These are phyloP conservation scores for Nemophila menziesii DNA, from an alignment of 257 asterid genomes.

Conservation along the genomic window DNA sequence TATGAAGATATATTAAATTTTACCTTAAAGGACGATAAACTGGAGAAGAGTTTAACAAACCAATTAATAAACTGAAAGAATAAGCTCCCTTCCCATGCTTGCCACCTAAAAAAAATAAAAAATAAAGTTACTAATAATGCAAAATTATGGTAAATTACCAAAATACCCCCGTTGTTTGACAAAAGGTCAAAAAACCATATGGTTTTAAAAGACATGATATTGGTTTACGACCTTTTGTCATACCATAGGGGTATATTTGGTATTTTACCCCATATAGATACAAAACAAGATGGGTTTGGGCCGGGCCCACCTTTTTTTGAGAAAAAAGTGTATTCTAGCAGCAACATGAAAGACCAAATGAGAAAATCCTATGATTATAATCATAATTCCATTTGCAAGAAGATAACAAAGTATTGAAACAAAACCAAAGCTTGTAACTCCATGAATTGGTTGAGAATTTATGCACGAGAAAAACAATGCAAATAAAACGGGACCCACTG, in stretches of 20 bases:
- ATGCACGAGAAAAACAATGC: conserved; percentile 49
- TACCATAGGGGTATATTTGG: too few relatives aligned
- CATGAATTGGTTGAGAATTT: conserved; percentile 45
- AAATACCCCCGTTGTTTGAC: too few relatives aligned
- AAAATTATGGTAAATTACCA: too few relatives aligned
- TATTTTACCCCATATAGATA: too few relatives aligned
- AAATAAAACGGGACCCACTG: conserved; percentile 40
- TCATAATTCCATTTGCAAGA: conserved; percentile 65
- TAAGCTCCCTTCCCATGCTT: conserved; percentile 41
- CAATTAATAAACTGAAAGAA: conserved; percentile 30
- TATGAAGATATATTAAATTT: conserved; percentile 5
- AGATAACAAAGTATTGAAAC: conserved; percentile 65
- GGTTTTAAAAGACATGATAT: too few relatives aligned
- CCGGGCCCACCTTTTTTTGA: conserved; percentile 75
- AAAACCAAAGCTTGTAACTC: conserved; percentile 40
- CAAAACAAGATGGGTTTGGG: too few relatives aligned
- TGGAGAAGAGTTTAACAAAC: conserved; percentile 36
- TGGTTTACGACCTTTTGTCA: too few relatives aligned
- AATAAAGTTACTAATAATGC: too few relatives aligned
- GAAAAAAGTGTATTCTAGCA: conserved; percentile 42
- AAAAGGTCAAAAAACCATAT: too few relatives aligned
- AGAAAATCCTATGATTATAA: conserved; percentile 50
- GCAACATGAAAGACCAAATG: conserved; percentile 48
- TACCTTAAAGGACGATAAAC: conserved; percentile 62
- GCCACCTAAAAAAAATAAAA: conserved; percentile 75